Percentiles rank a stretch among this genome's conserved stretches.
Evolutionary conservation across 805 yeast species (phyloP).

Genomic region (Kuraishia ogatae): DNA sequence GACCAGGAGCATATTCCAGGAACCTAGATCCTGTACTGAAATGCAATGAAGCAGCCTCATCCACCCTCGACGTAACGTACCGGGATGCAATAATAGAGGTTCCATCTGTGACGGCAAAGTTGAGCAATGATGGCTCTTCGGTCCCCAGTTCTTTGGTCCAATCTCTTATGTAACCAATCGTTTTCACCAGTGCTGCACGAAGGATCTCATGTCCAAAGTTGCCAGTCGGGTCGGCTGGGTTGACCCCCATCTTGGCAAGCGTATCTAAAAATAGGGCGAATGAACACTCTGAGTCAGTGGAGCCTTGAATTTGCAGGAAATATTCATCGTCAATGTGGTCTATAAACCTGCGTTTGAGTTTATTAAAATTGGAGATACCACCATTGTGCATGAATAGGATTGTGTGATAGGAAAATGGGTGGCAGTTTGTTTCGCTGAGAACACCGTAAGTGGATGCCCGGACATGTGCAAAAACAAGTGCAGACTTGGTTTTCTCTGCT

Average conservation of each 20-base stretch:
- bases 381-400: slow-evolving; percentile 98
- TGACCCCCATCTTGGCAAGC: slow-evolving; percentile 63
- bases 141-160: slow-evolving; percentile 64
- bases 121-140: slow-evolving; percentile 76
- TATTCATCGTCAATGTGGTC: slow-evolving; percentile 72
- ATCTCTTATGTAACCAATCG: slow-evolving; percentile 65
- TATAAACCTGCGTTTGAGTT: slow-evolving; percentile 66
- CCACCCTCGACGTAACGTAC: slow-evolving; percentile 80
- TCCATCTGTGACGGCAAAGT: slow-evolving; percentile 95
- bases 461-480: slow-evolving; percentile 88
- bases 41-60: slow-evolving; percentile 94
- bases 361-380: slow-evolving; percentile 63
- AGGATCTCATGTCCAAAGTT: slow-evolving; percentile 47
- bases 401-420: slow-evolving; percentile 83
- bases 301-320: slow-evolving; percentile 78
- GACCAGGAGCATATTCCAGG: slow-evolving; percentile 84
- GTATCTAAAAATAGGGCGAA: slow-evolving; percentile 84
- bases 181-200: slow-evolving; percentile 59
- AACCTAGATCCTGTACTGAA: slow-evolving; percentile 91
- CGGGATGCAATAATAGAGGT: slow-evolving; percentile 76
- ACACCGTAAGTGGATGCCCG: slow-evolving; percentile 95
- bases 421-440: slow-evolving; percentile 91
- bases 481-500: slow-evolving; percentile 80
- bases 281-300: slow-evolving; percentile 93
- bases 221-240: slow-evolving; percentile 43